phyloP scores from a whole-genome alignment of 2,329 filamentous ascomycete species.

The Scleromitrula shiraiana region DNA sequence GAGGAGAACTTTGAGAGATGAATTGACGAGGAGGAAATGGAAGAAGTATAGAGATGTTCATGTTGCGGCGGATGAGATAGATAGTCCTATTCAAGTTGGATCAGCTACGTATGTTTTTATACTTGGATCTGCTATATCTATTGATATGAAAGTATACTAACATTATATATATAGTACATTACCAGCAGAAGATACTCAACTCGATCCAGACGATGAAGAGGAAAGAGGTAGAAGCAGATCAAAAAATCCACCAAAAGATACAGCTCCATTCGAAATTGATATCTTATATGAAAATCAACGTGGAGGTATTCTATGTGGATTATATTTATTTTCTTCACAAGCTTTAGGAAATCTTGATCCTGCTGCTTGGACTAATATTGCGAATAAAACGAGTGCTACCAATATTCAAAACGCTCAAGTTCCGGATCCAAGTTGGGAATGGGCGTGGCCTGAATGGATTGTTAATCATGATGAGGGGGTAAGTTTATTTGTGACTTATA shows the following conservation, averaged over 20 bases:
- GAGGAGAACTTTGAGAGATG: slow-evolving; percentile 18
- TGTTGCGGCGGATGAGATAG: slow-evolving; percentile 15
- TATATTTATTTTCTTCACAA: slow-evolving; percentile 79
- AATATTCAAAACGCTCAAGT: slow-evolving; percentile 80
- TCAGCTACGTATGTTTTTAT: background rate
- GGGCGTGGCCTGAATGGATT: slow-evolving; percentile 64
- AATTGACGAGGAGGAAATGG: slow-evolving; percentile 25
- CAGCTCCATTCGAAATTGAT: slow-evolving; percentile 54
- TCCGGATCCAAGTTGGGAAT: slow-evolving; percentile 92
- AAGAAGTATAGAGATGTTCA: slow-evolving; percentile 32
- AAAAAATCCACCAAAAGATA: slow-evolving; percentile 1
- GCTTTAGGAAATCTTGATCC: slow-evolving; percentile 84
- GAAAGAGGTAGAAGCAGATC: slow-evolving; percentile 16
- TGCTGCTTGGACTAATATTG: slow-evolving; percentile 72
- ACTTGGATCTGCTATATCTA: background rate
- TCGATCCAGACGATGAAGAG: slow-evolving; percentile 2
- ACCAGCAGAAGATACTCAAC: background rate
- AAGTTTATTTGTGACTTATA: background rate
- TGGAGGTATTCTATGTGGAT: slow-evolving; percentile 80
- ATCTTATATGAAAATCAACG: slow-evolving; percentile 94
- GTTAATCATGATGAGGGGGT: slow-evolving; percentile 67
- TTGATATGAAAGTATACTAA: background rate
- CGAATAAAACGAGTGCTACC: slow-evolving; percentile 52
- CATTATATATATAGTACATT: background rate
- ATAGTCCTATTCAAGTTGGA: background rate